Conservation (phyloP, 2,329 filamentous ascomycete genomes). For the Arachnomyces sp. region DNA sequence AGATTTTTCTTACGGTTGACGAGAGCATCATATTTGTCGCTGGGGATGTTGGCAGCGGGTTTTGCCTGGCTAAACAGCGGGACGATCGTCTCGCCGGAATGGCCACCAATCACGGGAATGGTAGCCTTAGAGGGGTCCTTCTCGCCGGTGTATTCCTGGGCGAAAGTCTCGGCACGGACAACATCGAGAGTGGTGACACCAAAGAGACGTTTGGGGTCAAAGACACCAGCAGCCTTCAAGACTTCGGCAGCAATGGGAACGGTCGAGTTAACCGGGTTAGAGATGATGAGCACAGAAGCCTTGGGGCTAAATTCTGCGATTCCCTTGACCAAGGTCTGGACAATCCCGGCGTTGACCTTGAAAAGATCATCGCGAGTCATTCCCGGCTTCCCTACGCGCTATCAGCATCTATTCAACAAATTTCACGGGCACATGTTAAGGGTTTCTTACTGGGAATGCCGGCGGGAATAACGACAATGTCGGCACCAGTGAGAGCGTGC, state of each 20-base stretch:
- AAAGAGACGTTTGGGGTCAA: constrained; percentile 92
- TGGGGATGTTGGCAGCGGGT: constrained; percentile 70
- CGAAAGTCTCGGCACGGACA: constrained; percentile 95
- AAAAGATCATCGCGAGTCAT: constrained; percentile 99
- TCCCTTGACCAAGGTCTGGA: constrained; percentile 84
- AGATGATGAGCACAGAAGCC: constrained; percentile 93
- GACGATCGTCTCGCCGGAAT: constrained; percentile 97
- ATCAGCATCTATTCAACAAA: constrained; percentile 15
- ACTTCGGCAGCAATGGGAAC: constrained; percentile 97
- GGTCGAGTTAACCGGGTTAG: constrained; percentile 98
- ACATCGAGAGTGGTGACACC: constrained; percentile 98
- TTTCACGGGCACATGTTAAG: not conserved
- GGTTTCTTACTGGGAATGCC: constrained; percentile 80
- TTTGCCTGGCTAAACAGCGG: constrained; percentile 90
- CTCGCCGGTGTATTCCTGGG: constrained; percentile 75
- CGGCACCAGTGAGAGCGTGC: constrained; percentile 80
- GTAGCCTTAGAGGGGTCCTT: constrained; percentile 73
- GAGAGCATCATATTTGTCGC: constrained; percentile 82
- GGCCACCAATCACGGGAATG: constrained; percentile 90
- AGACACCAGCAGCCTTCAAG: constrained; percentile 85
- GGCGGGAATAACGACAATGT: constrained; percentile 94
- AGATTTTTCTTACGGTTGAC: constrained; percentile 61
- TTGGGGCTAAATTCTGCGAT: constrained; percentile 84
- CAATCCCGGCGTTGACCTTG: constrained; percentile 99
- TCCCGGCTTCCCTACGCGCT: constrained; percentile 75